phyloP scores from a whole-genome alignment of 2,329 filamentous ascomycete species.

The Aureobasidium sp. region DNA sequence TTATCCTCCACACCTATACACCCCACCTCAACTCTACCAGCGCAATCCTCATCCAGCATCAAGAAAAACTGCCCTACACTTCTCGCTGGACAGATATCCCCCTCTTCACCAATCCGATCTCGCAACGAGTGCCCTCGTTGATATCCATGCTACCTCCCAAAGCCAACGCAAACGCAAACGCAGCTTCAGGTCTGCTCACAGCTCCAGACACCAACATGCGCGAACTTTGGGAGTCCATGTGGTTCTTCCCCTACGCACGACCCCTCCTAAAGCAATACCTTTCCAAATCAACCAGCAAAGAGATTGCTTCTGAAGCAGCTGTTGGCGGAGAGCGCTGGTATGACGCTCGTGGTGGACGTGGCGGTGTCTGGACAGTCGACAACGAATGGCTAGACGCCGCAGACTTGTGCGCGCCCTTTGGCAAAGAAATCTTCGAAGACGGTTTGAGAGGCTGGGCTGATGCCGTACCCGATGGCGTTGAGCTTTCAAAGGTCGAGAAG shows the following conservation, averaged over 20 bases:
- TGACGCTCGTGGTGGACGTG: slow-evolving; percentile 6
- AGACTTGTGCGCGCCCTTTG: slow-evolving; percentile 6
- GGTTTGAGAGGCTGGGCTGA: not conserved
- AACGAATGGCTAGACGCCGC: slow-evolving; percentile 9
- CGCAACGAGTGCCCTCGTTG: slow-evolving; percentile 4
- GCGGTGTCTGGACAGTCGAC: slow-evolving; percentile 12
- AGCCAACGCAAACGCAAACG: not conserved
- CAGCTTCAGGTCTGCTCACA: not conserved
- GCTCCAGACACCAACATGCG: slow-evolving; percentile 2
- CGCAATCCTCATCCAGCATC: not conserved
- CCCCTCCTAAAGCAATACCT: slow-evolving; percentile 9
- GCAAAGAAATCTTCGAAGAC: slow-evolving; percentile 7
- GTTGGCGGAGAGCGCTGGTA: slow-evolving; percentile 12
- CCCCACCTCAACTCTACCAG: slow-evolving; percentile 11
- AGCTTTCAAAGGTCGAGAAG: not conserved
- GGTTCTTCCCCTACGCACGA: slow-evolving; percentile 13
- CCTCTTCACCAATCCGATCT: slow-evolving; percentile 6
- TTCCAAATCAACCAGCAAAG: not conserved
- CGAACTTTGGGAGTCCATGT: slow-evolving; percentile 8
- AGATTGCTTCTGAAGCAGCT: slow-evolving; percentile 11
- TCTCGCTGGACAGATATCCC: not conserved
- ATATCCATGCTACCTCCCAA: slow-evolving; percentile 5
- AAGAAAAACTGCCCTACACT: not conserved
- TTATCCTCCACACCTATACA: not conserved
- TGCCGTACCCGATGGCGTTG: not conserved